Evolutionary conservation across 306 rosid genomes (phyloP), one percentile per base, ranked within the genome.

Genomic region (Neltuma alba): DNA sequence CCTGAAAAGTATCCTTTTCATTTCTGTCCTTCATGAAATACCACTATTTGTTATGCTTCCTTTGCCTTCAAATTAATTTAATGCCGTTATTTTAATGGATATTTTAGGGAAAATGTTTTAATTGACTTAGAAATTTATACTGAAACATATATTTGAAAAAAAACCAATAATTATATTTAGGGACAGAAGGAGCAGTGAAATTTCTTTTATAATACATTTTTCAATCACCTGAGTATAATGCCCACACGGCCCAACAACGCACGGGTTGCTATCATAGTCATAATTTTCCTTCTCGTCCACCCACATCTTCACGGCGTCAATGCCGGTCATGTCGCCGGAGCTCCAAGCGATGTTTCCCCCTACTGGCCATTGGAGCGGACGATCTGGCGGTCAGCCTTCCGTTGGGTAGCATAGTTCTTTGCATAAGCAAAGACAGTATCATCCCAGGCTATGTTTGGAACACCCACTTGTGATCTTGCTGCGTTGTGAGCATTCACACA

Each of bases 211-310:
- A n/a, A n/a, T n/a, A n/a, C n/a, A n/a, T n/a, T n/a, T n/a, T n/a
- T n/a, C n/a, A n/a, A n/a, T n/a, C 20, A 90, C 84, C 7, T 86
- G 91, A 20, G 89, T 85, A 11, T 88, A 89, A 60, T 89, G 91
- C 1, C 79, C 44, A 25, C 92, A 89, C 16, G 14, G 52, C 1
- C 85, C 90, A 2, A 25, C 37, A 20, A 37, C 77, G 8, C 92
- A 92, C 0, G 78, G 8, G 81, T 92, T 89, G 1, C 71, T 68
- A 27, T 47, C 78, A 78, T 90, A 82, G 12, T 82, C 6, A 47
- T 86, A 90, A 37, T 76, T 0, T 0, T 66, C 41, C 61, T 83
- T 89, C 83, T 90, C 89, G 0, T 1, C 37, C 2, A 80, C 85
- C 92, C 92, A 92, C 84, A 89, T 0, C 15, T 57, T 63, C 55